phyloP scores from a whole-genome alignment of 805 yeast species.

The Starmera dryadoides region DNA sequence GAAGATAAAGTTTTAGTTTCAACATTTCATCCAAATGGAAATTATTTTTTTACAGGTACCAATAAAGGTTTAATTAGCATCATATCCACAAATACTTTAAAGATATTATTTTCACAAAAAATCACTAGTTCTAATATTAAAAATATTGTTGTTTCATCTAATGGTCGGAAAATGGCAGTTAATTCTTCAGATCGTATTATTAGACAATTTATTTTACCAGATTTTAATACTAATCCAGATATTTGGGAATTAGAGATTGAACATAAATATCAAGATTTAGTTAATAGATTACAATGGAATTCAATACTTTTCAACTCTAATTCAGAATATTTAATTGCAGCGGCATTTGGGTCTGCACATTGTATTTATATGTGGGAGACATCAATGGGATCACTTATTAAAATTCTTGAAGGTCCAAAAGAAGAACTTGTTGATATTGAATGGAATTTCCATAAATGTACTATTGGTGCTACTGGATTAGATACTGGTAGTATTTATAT shows the following conservation, averaged over 20 bases:
- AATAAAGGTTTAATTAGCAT: constrained; percentile 72
- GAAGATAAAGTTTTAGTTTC: constrained; percentile 21
- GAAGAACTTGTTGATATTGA: constrained; percentile 83
- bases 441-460: constrained; percentile 75
- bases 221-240: constrained; percentile 16
- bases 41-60: constrained; percentile 64
- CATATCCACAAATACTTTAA: constrained; percentile 16
- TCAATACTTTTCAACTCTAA: constrained; percentile 65
- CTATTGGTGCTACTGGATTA: constrained; percentile 75
- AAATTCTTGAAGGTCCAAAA: constrained; percentile 84
- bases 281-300: constrained; percentile 85
- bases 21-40: constrained; percentile 45
- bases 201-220: constrained; percentile 49
- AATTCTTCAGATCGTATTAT: constrained; percentile 76
- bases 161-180: constrained; percentile 56
- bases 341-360: constrained; percentile 83
- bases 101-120: constrained; percentile 41
- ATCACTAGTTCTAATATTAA: constrained; percentile 69
- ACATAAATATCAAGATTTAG: constrained; percentile 85
- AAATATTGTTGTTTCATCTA: constrained; percentile 49
- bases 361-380: constrained; percentile 94
- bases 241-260: constrained; percentile 54
- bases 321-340: constrained; percentile 80
- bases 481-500: constrained; percentile 78
- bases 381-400: constrained; percentile 74